Evolutionary conservation across 2,329 filamentous ascomycete species (phyloP).

Genomic region (Hypoxylon sp.): DNA sequence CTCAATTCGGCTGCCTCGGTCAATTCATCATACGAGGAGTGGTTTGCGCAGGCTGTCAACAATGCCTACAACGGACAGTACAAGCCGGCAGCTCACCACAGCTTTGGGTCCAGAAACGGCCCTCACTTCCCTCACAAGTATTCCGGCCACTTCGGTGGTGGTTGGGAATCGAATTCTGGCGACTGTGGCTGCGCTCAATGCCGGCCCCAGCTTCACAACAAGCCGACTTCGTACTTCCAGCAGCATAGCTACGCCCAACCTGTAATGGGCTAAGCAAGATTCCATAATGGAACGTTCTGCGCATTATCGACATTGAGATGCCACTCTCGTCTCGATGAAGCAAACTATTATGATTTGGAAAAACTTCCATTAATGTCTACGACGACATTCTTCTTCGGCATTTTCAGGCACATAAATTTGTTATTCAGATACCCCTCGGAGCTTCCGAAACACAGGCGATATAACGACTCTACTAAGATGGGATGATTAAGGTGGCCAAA

Average conservation of each 20-base stretch:
- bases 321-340: too few species aligned
- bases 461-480: conserved; percentile 16
- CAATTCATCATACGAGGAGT: conserved; percentile 66
- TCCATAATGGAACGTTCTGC: too few species aligned
- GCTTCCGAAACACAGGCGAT: conserved; percentile 32
- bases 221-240: conserved; percentile 59
- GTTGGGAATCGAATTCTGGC: conserved; percentile 61
- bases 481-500: too few species aligned
- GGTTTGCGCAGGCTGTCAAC: conserved; percentile 56
- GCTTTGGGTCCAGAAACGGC: conserved; percentile 50
- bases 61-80: conserved; percentile 52
- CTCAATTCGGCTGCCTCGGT: conserved; percentile 62
- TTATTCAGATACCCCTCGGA: conserved; percentile 47
- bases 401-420: conserved; percentile 45
- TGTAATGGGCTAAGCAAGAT: conserved; percentile 61
- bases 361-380: conserved; percentile 34
- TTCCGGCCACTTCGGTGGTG: conserved; percentile 57
- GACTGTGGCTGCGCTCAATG: conserved; percentile 62
- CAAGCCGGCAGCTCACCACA: conserved; percentile 51
- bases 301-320: too few species aligned
- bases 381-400: conserved; percentile 38
- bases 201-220: conserved; percentile 52
- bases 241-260: conserved; percentile 61
- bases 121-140: conserved; percentile 54
- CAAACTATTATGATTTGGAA: conserved; percentile 22